These are phyloP conservation scores for Balamuthia mandrillaris DNA, from an alignment of 208 protist genomes.

Conservation along the genomic window DNA sequence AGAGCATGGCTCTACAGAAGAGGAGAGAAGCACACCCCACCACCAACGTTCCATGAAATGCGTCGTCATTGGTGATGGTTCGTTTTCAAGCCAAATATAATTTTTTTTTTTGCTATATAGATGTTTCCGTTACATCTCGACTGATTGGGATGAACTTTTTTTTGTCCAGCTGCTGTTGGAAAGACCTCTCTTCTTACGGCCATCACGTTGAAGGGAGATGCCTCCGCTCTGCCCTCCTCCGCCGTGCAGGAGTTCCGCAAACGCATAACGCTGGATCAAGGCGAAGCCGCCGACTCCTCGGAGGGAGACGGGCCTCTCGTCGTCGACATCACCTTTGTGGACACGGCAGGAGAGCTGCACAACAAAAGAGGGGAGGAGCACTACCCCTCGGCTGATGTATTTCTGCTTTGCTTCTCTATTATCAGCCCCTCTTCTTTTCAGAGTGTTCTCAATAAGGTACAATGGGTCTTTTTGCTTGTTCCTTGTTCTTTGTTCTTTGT, in stretches of 20 bases:
- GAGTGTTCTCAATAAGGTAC: constrained; percentile 2
- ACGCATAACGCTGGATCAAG: no score
- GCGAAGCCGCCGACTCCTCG: background rate
- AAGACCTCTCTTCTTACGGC: constrained; percentile 35
- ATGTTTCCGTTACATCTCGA: background rate
- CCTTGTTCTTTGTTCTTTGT: no score
- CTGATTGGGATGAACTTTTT: background rate
- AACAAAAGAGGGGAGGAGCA: constrained; percentile 12
- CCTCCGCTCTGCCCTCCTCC: no score
- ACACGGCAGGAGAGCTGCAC: constrained; percentile 29
- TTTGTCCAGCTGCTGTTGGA: constrained; percentile 21
- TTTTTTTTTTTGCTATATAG: background rate
- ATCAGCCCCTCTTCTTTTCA: constrained; percentile 19
- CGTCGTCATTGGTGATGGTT: constrained; percentile 27
- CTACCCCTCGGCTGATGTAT: constrained; percentile 21
- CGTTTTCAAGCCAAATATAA: background rate
- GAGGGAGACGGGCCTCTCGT: no score
- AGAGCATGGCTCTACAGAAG: no score
- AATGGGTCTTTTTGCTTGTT: no score
- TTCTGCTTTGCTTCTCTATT: constrained; percentile 39
- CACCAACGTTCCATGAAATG: constrained; percentile 7
- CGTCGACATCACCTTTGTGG: constrained; percentile 11
- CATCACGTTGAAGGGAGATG: background rate
- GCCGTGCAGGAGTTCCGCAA: no score
- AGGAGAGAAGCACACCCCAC: no score